Percentiles rank a stretch among this genome's conserved stretches.
Conservation (phyloP, 1,139 yeast genomes). For the Geotrichum cucujoidarum region DNA sequence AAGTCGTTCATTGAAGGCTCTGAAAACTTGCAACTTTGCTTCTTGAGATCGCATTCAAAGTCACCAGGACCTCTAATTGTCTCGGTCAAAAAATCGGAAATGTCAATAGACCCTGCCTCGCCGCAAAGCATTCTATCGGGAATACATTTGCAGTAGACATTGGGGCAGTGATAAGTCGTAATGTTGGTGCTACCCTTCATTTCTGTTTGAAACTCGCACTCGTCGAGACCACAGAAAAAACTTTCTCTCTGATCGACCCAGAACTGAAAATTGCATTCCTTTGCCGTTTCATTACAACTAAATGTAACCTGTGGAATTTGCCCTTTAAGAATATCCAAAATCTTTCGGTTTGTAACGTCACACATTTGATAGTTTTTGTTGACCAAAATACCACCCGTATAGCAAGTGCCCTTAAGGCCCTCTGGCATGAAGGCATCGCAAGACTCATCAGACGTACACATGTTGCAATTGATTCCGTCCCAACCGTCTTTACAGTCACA, state of each 20-base stretch:
- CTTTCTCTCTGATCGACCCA: conserved; percentile 92
- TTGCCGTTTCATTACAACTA: conserved; percentile 65
- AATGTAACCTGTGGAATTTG: conserved; percentile 88
- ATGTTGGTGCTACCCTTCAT: conserved; percentile 47
- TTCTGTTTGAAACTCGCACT: conserved; percentile 67
- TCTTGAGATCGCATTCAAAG: conserved; percentile 66
- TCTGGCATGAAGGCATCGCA: conserved; percentile 89
- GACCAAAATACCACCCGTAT: conserved; percentile 79
- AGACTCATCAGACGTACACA: conserved; percentile 62
- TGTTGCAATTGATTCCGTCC: conserved; percentile 89
- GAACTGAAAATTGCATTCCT: conserved; percentile 77
- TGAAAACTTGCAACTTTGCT: conserved; percentile 65
- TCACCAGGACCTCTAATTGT: conserved; percentile 93
- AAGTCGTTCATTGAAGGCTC: conserved; percentile 96
- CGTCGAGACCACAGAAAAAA: conserved; percentile 75
- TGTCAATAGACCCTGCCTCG: conserved; percentile 86
- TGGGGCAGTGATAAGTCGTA: conserved; percentile 73
- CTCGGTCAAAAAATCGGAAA: conserved; percentile 84
- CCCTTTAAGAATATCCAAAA: conserved; percentile 72
- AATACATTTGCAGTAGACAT: conserved; percentile 75
- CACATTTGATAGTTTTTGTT: conserved; percentile 85
- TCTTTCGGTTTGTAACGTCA: conserved; percentile 83
- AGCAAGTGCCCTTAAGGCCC: conserved; percentile 82
- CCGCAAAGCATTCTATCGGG: conserved; percentile 95
- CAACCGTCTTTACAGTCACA: conserved; percentile 84